Evolutionary conservation across 768 basidiomycete genomes (phyloP).

Genomic region (Termitomyces sp.): DNA sequence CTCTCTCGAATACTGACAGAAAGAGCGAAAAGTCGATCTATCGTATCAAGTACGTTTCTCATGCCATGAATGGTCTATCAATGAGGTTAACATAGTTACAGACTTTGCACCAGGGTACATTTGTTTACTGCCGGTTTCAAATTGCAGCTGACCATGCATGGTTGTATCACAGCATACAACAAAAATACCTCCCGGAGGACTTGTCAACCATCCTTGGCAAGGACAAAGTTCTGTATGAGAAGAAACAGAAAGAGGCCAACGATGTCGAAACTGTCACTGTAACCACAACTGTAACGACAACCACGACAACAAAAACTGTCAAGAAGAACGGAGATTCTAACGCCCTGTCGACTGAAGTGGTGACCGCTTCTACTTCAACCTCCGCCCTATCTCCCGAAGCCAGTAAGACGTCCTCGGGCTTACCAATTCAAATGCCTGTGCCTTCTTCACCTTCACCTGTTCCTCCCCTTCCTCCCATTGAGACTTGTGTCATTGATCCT

Average conservation of each 20-base stretch:
- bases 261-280: conserved; percentile 19
- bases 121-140: neutral
- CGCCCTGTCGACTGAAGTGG: neutral
- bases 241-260: conserved; percentile 22
- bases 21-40: conserved; percentile 41
- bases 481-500: conserved; percentile 13
- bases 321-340: conserved; percentile 13
- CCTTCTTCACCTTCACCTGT: neutral
- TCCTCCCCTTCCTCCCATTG: conserved; percentile 3
- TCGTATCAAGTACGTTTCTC: conserved; percentile 39
- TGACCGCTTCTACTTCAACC: neutral
- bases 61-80: neutral
- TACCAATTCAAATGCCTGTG: neutral
- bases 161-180: conserved; percentile 18
- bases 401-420: neutral
- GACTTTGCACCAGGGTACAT: conserved; percentile 33
- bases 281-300: conserved; percentile 17
- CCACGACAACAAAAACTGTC: conserved; percentile 12
- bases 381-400: neutral
- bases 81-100: conserved; percentile 6
- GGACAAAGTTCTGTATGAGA: conserved; percentile 32
- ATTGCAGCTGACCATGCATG: neutral
- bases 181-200: conserved; percentile 29
- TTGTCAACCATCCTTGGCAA: conserved; percentile 31
- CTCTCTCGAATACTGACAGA: conserved; percentile 38